Base-by-base conservation (phyloP, 2,329 filamentous ascomycete species). In the Hypocrella siamensis region DNA sequence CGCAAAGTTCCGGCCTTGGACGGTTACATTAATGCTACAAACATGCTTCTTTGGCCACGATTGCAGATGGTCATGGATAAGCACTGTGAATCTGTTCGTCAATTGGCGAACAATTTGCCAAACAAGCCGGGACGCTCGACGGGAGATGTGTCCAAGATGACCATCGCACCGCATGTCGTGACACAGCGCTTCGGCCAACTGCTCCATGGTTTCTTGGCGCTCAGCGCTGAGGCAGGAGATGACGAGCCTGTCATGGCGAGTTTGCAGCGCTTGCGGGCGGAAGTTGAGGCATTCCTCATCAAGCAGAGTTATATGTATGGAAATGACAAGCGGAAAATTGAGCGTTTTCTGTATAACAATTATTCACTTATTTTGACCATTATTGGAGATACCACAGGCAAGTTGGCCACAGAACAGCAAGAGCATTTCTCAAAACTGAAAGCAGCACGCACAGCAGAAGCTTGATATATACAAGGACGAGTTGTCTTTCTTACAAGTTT, bases 161-260 rank as follows among this genome's bases (percentile, higher is more conserved):
- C 77, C 2, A 79, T 80, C 0, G 90, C 90, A 2, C 90, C 90
- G 0, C 90, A 96, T 45, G 76, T 88, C 31, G 67, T 92, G 14
- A 94, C 90, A 0, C 90, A 98, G 53, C 75, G 85, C n/a, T 96
- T 96, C 47, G 90, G 83, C 0, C 88, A 94, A 56, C 75, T 98
- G 31, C 57, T 93, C 30, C 81, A 93, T 40, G 84, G 83, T 3
- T 79, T 96, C 19, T 58, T 96, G 19, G 63, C 73, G 0, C 66
- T 98, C 27, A 92, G 83, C 47, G 74, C 75, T n/a, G 86, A 94
- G 43, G 83, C 84, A 1, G 85, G 85, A 2, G 90, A 96, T 42
- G 86, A 94, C 42, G 90, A 98, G 53, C 90, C 90, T 0, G 81
- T 96, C 3, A 76, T 77, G 1, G 76, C 80, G 30, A 93, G 84